A percentile compares a stretch with the other conserved stretches of the same genome.
These are phyloP conservation scores for Cordyceps farinosa DNA, from an alignment of 2,329 filamentous ascomycete species.

Conservation along the genomic window DNA sequence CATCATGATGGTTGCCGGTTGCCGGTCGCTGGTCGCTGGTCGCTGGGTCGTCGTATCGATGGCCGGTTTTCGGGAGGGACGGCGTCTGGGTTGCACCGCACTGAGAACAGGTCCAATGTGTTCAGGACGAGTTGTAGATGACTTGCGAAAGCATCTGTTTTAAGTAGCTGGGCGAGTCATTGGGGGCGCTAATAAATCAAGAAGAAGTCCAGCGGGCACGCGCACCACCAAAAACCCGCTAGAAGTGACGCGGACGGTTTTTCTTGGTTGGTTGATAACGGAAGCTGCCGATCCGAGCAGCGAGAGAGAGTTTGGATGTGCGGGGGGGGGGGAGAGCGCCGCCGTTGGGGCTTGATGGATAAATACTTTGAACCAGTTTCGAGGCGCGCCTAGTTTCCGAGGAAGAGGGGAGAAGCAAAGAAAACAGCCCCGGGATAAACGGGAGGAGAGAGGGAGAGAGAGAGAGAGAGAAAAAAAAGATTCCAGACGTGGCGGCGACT, in stretches of 20 bases:
- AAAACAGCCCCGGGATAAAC: neutral
- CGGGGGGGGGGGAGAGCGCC: neutral
- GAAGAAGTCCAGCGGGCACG: neutral
- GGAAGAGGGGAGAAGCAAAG: neutral
- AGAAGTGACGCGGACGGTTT: neutral
- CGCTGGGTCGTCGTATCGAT: neutral
- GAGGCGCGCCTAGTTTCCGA: neutral
- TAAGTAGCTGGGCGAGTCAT: neutral
- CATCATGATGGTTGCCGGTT: neutral
- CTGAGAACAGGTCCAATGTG: neutral
- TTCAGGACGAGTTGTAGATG: neutral
- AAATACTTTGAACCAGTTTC: no score
- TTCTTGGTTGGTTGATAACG: neutral
- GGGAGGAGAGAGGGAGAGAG: neutral
- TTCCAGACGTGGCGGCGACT: neutral
- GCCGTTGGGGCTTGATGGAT: no score
- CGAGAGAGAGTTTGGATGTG: neutral
- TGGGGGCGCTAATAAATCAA: neutral
- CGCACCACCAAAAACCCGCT: neutral
- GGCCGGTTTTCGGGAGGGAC: neutral
- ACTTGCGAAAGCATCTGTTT: neutral
- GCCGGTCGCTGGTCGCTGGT: neutral
- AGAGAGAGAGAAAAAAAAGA: neutral
- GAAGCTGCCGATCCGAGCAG: constrained; percentile 5
- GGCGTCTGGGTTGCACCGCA: neutral